phyloP scores from a whole-genome alignment of 129 eudicot species.

The Saussurea involucrata region DNA sequence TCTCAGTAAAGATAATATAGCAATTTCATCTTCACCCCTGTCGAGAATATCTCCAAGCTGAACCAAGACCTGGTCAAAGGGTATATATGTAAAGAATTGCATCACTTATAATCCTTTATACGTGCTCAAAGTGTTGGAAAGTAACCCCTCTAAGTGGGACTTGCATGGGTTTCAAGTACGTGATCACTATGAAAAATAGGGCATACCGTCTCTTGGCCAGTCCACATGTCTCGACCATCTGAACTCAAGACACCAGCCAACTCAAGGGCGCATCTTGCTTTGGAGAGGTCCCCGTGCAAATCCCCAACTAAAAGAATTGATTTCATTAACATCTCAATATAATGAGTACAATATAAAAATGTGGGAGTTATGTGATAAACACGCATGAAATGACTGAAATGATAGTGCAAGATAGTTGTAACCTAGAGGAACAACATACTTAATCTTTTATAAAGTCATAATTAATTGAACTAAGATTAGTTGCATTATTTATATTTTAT shows the following conservation, averaged over 20 bases:
- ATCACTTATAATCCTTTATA: background rate
- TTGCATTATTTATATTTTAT: background rate
- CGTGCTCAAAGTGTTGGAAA: background rate
- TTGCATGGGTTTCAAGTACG: conserved; percentile 3
- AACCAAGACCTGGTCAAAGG: conserved; percentile 64
- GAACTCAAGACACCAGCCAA: conserved; percentile 95
- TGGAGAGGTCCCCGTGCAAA: conserved; percentile 90
- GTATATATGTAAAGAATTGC: background rate
- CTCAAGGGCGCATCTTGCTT: conserved; percentile 86
- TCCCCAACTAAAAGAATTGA: conserved; percentile 66
- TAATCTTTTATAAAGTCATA: background rate
- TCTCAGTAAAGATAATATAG: conserved; percentile 78
- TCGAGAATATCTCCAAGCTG: conserved; percentile 98
- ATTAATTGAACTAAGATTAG: background rate
- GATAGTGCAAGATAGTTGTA: background rate
- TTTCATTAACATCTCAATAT: background rate
- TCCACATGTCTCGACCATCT: conserved; percentile 83
- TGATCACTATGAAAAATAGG: background rate
- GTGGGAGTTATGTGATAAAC: conserved; percentile 9
- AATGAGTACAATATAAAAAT: background rate
- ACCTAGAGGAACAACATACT: background rate
- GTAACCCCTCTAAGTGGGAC: conserved; percentile 4
- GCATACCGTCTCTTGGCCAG: conserved; percentile 83
- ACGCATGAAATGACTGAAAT: background rate
- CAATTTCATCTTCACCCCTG: conserved; percentile 98